These are phyloP conservation scores for Yamadazyma spencermartinsiae DNA, from an alignment of 1,139 yeast genomes.

Conservation along the genomic window DNA sequence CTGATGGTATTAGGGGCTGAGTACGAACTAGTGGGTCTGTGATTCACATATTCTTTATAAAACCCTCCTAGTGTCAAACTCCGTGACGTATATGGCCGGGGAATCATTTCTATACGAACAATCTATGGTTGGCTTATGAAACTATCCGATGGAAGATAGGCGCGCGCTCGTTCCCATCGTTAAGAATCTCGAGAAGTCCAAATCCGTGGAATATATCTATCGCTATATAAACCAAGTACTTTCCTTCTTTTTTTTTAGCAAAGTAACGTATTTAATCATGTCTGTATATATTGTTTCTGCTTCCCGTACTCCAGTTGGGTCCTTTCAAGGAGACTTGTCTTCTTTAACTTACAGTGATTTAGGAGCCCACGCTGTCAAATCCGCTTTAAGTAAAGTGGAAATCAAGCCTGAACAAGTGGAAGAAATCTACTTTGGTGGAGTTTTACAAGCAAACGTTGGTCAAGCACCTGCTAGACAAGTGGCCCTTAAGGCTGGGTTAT, in stretches of 20 bases:
- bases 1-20: too few relatives aligned
- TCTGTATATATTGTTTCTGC: constrained; percentile 86
- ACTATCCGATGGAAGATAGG: neutral
- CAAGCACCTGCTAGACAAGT: constrained; percentile 99
- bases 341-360: constrained; percentile 78
- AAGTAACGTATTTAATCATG: constrained; percentile 8
- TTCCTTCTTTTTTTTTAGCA: neutral
- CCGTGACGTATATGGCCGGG: too few relatives aligned
- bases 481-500: constrained; percentile 84
- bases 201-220: neutral
- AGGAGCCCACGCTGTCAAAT: constrained; percentile 89
- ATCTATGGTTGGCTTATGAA: neutral
- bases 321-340: constrained; percentile 82
- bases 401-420: constrained; percentile 78
- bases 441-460: constrained; percentile 89
- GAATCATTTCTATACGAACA: neutral
- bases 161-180: constrained; percentile 4
- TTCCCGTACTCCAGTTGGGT: constrained; percentile 94
- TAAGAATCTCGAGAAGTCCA: neutral
- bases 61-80: too few relatives aligned
- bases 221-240: neutral
- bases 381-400: constrained; percentile 79
- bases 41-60: too few relatives aligned
- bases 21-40: too few relatives aligned
- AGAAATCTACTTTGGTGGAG: constrained; percentile 92